Percentiles rank a stretch among this genome's conserved stretches.
These are phyloP conservation scores for Meredithiella fracta DNA, from an alignment of 2,329 filamentous ascomycete genomes.

Conservation along the genomic window DNA sequence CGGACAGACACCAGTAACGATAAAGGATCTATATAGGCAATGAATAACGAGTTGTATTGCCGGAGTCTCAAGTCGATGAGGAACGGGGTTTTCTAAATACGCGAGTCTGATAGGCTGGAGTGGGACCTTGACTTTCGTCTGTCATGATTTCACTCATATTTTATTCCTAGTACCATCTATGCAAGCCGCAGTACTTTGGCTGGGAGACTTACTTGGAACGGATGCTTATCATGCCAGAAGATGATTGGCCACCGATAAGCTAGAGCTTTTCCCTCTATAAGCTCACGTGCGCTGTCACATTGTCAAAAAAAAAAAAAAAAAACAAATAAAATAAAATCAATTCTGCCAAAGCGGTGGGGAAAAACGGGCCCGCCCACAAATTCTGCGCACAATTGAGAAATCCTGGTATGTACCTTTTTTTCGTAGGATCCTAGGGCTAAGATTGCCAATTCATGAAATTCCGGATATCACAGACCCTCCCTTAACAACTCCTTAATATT, in stretches of 20 bases:
- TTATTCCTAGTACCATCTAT: neutral
- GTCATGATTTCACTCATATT: conserved; percentile 10
- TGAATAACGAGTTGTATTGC: neutral
- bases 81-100: neutral
- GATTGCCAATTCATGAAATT: conserved; percentile 15
- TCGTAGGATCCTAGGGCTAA: conserved; percentile 15
- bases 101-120: neutral
- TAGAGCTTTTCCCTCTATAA: neutral
- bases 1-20: neutral
- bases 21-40: neutral
- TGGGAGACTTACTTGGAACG: conserved; percentile 3
- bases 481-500: conserved; percentile 12
- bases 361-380: conserved; percentile 11
- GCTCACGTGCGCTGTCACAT: conserved; percentile 12
- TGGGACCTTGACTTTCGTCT: conserved; percentile 1
- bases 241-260: conserved; percentile 12
- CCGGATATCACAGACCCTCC: conserved; percentile 14
- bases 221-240: conserved; percentile 3
- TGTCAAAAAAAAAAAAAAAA: neutral
- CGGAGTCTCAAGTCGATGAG: neutral
- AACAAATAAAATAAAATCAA: neutral
- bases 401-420: conserved; percentile 15
- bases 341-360: conserved; percentile 13
- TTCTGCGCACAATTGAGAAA: conserved; percentile 12
- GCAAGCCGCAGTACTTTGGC: neutral